Conservation (phyloP, 345 rosid species). For the Bruguiera gymnorhiza region DNA sequence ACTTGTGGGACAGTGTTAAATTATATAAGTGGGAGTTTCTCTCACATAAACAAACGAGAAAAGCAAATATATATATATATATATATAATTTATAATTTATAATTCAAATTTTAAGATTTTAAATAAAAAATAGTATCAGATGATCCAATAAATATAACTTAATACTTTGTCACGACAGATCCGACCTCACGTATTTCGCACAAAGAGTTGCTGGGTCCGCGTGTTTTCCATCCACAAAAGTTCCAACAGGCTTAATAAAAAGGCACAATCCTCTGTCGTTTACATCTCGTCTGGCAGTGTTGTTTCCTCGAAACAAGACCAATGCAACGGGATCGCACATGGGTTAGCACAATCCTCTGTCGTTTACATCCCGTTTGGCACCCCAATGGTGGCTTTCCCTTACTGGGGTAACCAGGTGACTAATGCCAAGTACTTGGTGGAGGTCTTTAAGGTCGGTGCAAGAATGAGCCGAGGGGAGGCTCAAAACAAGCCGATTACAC, state of each 20-base stretch:
- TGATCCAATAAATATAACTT: too few species aligned
- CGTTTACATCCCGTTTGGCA: constrained; percentile 39
- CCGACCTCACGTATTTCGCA: too few species aligned
- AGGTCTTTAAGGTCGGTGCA: constrained; percentile 58
- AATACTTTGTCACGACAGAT: too few species aligned
- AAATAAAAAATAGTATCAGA: too few species aligned
- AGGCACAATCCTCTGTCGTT: constrained; percentile 58
- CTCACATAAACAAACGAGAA: too few species aligned
- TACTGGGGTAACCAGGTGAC: constrained; percentile 90
- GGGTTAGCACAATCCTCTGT: constrained; percentile 44
- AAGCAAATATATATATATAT: too few species aligned
- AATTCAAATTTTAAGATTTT: too few species aligned
- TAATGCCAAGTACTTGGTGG: constrained; percentile 55
- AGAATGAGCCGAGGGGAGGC: constrained; percentile 67
- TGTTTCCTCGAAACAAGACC: constrained; percentile 57
- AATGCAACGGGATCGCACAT: constrained; percentile 61
- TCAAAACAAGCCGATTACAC: constrained; percentile 44
- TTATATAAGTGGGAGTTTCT: too few species aligned
- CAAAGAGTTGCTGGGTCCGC: too few species aligned
- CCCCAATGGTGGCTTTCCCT: constrained; percentile 62
- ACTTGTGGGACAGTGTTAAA: too few species aligned
- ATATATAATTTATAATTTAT: too few species aligned
- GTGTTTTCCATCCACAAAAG: too few species aligned
- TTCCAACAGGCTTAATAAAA: constrained; percentile 50
- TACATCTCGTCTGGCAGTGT: constrained; percentile 77